Conservation (phyloP, 2,329 filamentous ascomycete species). For the Botrytis squamosa region DNA sequence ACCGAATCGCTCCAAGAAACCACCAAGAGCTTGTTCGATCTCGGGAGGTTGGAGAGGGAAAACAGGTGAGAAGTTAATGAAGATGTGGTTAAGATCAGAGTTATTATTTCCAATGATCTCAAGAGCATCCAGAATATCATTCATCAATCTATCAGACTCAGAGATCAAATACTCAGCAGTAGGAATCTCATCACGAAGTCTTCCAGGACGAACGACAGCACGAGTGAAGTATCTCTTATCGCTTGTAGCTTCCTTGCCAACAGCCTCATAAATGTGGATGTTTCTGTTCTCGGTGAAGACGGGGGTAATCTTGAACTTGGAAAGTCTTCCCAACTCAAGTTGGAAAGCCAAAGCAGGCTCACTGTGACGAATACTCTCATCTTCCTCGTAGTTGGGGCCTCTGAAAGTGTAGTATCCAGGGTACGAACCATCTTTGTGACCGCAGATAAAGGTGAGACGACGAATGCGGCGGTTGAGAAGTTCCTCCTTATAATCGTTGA, state of each 20-base stretch:
- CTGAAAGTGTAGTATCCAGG: conserved; percentile 99
- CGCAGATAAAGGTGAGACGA: conserved; percentile 93
- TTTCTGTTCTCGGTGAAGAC: conserved; percentile 99
- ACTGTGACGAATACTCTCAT: conserved; percentile 93
- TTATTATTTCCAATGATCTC: conserved; percentile 99
- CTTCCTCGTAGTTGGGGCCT: conserved; percentile 83
- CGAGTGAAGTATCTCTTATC: conserved; percentile 99
- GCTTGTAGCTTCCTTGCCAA: conserved; percentile 90
- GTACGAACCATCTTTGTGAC: conserved; percentile 89
- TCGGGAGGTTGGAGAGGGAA: conserved; percentile 89
- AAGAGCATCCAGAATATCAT: conserved; percentile 93
- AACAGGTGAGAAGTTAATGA: conserved; percentile 98
- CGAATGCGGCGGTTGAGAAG: conserved; percentile 78
- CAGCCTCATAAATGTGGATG: conserved; percentile 96
- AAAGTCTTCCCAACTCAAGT: conserved; percentile 88
- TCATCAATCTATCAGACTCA: conserved; percentile 94
- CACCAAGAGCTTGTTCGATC: conserved; percentile 88
- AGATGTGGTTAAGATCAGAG: conserved; percentile 99
- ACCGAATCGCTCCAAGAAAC: conserved; percentile 95
- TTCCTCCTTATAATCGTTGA: conserved; percentile 81
- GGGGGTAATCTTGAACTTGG: conserved; percentile 97
- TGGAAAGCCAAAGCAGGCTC: conserved; percentile 98
- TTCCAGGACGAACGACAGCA: conserved; percentile 89
- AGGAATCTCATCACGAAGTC: conserved; percentile 93
- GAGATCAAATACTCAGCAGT: conserved; percentile 98